phyloP scores from a whole-genome alignment of 2,329 filamentous ascomycete genomes.

The Aureobasidium sp. region DNA sequence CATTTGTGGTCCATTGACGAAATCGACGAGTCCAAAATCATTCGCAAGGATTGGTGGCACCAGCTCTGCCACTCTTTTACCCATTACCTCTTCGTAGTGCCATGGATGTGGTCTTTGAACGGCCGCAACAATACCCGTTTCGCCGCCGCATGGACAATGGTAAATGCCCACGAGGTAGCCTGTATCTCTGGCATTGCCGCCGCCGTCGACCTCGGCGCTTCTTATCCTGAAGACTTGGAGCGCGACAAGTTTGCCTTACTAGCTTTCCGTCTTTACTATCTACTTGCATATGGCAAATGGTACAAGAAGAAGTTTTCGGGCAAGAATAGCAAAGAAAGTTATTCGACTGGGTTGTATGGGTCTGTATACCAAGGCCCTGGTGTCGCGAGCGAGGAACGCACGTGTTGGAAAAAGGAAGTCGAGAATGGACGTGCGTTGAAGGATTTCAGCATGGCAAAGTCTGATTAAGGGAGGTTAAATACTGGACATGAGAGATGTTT shows the following conservation, averaged over 20 bases:
- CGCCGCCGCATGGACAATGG: slow-evolving; percentile 60
- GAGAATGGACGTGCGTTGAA: slow-evolving; percentile 28
- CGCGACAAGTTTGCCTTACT: slow-evolving; percentile 54
- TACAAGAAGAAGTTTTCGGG: slow-evolving; percentile 38
- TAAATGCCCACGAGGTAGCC: slow-evolving; percentile 63
- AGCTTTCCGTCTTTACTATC: slow-evolving; percentile 53
- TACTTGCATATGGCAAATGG: slow-evolving; percentile 55
- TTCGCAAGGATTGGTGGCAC: slow-evolving; percentile 59
- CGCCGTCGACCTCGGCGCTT: slow-evolving; percentile 59
- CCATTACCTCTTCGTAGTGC: slow-evolving; percentile 58
- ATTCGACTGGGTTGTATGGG: slow-evolving; percentile 51
- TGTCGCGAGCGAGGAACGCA: slow-evolving; percentile 43
- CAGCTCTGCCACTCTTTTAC: slow-evolving; percentile 57
- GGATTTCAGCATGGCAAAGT: slow-evolving; percentile 12
- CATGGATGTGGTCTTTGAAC: slow-evolving; percentile 64
- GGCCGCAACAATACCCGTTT: slow-evolving; percentile 55
- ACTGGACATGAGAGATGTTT: too few relatives aligned
- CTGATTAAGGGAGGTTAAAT: not conserved
- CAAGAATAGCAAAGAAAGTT: slow-evolving; percentile 43
- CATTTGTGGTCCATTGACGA: slow-evolving; percentile 53
- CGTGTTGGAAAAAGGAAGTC: slow-evolving; percentile 46
- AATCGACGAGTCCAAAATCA: slow-evolving; percentile 53
- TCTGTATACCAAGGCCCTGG: slow-evolving; percentile 54
- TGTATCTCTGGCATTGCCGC: slow-evolving; percentile 64
- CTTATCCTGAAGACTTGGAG: slow-evolving; percentile 55